Base-by-base conservation (phyloP, 2,329 filamentous ascomycete genomes). In the Hypomyces rosellus region DNA sequence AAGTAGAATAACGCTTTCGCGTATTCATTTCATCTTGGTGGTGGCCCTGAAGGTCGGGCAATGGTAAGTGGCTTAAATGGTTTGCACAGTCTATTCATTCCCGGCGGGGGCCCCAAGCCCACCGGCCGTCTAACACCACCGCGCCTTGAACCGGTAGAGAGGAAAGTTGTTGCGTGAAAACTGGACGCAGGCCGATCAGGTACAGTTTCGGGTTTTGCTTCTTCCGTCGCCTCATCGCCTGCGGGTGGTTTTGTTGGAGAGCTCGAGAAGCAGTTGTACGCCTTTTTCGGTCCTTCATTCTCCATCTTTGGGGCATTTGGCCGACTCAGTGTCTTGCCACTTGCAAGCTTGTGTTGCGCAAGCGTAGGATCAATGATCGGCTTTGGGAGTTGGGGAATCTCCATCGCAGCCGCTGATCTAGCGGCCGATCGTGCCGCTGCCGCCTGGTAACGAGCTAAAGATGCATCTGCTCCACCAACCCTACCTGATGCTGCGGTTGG, bases 221-320 rank as follows among this genome's bases (percentile, higher is more conserved):
- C 46, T n/a, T 62, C 54, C 11, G 62, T 57, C 25, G 37, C 8
- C 5, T 55, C 52, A 15, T 58, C 54, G 4, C 58, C 57, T 5
- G 59, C 59, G 3, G 54, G 33, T 2, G 63, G 61, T n/a, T 62
- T 60, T 3, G 69, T 63, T 4, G 80, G 78, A 15, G 80, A 80
- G 64, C 80, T 83, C 0, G 79, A 82, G 59, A 83, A 81, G 54
- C 74, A 76, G 1, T 72, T 63, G 56, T 88, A 86, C 7, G 67
- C 66, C 46, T 74, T 75, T 49, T 63, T 66, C 2, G 65, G 63
- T 8, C 55, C 60, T 4, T 55, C 57, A 2, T 61, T 56, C 6
- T 64, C 58, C 36, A 58, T 55, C 44, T 59, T 51, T 9, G 38
- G 46, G 55, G 58, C 34, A 50, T 57, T 63, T n/a, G 70, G 71